phyloP scores from a whole-genome alignment of 495 filamentous ascomycete genomes.

The Letharia columbiana region DNA sequence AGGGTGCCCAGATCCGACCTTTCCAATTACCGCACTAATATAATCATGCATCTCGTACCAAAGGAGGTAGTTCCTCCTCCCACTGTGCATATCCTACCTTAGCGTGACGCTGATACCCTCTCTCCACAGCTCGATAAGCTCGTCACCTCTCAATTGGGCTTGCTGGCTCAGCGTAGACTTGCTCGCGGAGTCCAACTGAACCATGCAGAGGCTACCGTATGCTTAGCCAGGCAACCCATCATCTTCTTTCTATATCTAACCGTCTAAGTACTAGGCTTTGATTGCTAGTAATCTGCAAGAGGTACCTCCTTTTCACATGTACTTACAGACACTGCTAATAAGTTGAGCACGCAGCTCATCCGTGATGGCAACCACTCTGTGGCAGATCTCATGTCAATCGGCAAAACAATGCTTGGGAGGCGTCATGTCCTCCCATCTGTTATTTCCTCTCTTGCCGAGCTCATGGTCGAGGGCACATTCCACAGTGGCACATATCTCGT shows the following conservation, averaged over 20 bases:
- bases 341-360: constrained; percentile 52
- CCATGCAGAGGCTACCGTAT: constrained; percentile 80
- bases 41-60: constrained; percentile 70
- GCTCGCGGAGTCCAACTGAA: constrained; percentile 85
- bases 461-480: constrained; percentile 95
- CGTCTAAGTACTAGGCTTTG: constrained; percentile 53
- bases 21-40: background rate
- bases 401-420: constrained; percentile 85
- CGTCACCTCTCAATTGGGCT: constrained; percentile 79
- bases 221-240: constrained; percentile 21
- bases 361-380: constrained; percentile 93
- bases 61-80: constrained; percentile 59
- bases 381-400: constrained; percentile 85
- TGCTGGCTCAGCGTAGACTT: constrained; percentile 80
- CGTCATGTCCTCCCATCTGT: constrained; percentile 88
- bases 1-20: background rate
- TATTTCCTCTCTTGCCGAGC: constrained; percentile 61
- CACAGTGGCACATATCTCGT: constrained; percentile 86
- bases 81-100: background rate
- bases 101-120: constrained; percentile 14
- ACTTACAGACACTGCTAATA: constrained; percentile 3
- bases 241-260: constrained; percentile 13
- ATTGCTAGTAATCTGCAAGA: constrained; percentile 89
- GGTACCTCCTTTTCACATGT: constrained; percentile 34
- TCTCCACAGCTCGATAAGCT: constrained; percentile 82